Conservation (phyloP, 2,329 filamentous ascomycete genomes). For the Diaporthe longicolla region DNA sequence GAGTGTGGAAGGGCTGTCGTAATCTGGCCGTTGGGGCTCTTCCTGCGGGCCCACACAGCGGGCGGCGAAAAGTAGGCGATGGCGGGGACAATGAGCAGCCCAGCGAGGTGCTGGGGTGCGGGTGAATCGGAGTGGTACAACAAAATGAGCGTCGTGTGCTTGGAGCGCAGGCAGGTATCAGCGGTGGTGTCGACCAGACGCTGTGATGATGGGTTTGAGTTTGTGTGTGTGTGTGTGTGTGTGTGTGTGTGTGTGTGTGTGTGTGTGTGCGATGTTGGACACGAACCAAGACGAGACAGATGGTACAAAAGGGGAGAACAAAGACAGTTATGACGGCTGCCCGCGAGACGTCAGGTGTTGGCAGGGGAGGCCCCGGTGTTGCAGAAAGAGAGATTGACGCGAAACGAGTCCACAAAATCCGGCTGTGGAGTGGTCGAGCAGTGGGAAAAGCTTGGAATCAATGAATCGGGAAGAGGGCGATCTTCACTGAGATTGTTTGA, state of each 20-base stretch:
- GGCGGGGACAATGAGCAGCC: conserved; percentile 5
- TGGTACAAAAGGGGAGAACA: conserved; percentile 23
- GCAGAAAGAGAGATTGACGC: conserved; percentile 25
- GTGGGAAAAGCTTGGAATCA: conserved; percentile 28
- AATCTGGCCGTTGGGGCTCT: conserved; percentile 33
- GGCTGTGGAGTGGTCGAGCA: conserved; percentile 31
- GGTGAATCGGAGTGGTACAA: no score
- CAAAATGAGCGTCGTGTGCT: conserved; percentile 22
- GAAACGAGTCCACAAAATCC: conserved; percentile 24
- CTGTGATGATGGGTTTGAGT: background rate
- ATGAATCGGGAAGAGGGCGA: conserved; percentile 33
- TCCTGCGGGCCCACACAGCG: conserved; percentile 35
- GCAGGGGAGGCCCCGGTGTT: conserved; percentile 24
- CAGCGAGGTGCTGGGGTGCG: background rate
- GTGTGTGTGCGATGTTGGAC: conserved; percentile 21
- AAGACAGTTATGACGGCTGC: conserved; percentile 26
- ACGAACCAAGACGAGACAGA: conserved; percentile 19
- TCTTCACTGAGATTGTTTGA: conserved; percentile 27
- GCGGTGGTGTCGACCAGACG: conserved; percentile 1
- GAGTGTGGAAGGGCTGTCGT: conserved; percentile 19
- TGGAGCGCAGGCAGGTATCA: background rate
- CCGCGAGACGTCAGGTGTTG: conserved; percentile 15
- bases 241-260: conserved; percentile 2
- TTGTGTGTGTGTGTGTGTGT: background rate
- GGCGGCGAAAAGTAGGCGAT: background rate